A percentile compares a stretch with the other conserved stretches of the same genome.
Conservation (phyloP, 2,329 filamentous ascomycete species). For the Hypoxylon sp. region DNA sequence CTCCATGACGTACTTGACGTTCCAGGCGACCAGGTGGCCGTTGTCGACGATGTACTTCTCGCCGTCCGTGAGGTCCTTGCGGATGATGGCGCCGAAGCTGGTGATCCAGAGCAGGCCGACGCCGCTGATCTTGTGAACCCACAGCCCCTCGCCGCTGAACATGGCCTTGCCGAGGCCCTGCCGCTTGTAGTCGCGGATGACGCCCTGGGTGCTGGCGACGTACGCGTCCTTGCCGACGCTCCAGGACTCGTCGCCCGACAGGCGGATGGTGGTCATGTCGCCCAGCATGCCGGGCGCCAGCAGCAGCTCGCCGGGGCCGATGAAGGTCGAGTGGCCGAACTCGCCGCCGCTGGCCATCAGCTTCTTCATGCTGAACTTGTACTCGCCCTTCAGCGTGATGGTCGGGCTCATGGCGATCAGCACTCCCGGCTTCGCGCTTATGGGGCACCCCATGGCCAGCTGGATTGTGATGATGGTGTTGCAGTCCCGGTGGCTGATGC, state of each 20-base stretch:
- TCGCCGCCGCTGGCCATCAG: slow-evolving; percentile 85
- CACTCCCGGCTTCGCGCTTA: slow-evolving; percentile 82
- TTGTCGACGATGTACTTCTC: slow-evolving; percentile 96
- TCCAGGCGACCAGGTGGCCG: slow-evolving; percentile 95
- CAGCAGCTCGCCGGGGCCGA: slow-evolving; percentile 90
- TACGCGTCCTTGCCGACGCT: slow-evolving; percentile 88
- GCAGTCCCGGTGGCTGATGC: slow-evolving; percentile 90
- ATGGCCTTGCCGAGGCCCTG: slow-evolving; percentile 90
- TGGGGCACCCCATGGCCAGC: slow-evolving; percentile 86
- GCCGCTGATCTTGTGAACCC: slow-evolving; percentile 87
- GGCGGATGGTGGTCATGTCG: slow-evolving; percentile 83
- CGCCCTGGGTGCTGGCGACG: slow-evolving; percentile 85
- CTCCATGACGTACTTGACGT: slow-evolving; percentile 92
- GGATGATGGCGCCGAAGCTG: slow-evolving; percentile 93
- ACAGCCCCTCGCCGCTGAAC: slow-evolving; percentile 93
- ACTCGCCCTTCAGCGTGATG: slow-evolving; percentile 81
- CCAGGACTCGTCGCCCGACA: slow-evolving; percentile 81
- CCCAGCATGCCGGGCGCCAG: slow-evolving; percentile 84
- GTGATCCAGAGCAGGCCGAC: slow-evolving; percentile 88
- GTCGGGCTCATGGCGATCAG: slow-evolving; percentile 97
- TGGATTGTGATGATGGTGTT: slow-evolving; percentile 93
- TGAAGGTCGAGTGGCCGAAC: slow-evolving; percentile 81
- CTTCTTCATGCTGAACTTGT: slow-evolving; percentile 94
- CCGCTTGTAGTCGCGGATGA: slow-evolving; percentile 86
- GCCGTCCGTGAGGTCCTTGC: slow-evolving; percentile 81